Evolutionary conservation across 1,139 yeast genomes (phyloP).

Genomic region (Hyphopichia pseudoburtonii): DNA sequence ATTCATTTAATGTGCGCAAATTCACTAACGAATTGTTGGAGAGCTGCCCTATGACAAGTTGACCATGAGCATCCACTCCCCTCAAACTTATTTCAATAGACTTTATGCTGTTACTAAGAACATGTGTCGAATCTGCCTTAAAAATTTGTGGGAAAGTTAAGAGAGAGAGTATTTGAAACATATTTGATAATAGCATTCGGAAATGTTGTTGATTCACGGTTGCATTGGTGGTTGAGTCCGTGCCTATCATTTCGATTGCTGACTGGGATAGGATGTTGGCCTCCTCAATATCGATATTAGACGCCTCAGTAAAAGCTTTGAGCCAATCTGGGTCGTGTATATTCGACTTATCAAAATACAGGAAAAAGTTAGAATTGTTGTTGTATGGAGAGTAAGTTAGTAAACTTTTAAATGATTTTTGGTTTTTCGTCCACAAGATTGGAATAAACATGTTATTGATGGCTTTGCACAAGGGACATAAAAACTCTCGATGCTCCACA

Average conservation of each 20-base stretch:
- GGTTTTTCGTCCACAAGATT: constrained; percentile 49
- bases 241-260: constrained; percentile 28
- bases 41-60: constrained; percentile 54
- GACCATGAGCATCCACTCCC: constrained; percentile 44
- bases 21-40: constrained; percentile 60
- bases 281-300: constrained; percentile 25
- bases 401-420: constrained; percentile 26
- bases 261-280: constrained; percentile 25
- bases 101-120: constrained; percentile 57
- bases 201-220: constrained; percentile 26
- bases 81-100: constrained; percentile 68
- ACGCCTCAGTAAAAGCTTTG: constrained; percentile 17
- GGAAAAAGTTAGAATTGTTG: constrained; percentile 14
- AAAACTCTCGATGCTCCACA: constrained; percentile 65
- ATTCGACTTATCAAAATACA: constrained; percentile 12
- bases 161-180: constrained; percentile 36
- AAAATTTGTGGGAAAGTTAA: constrained; percentile 41
- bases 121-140: constrained; percentile 34
- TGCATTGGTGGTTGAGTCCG: constrained; percentile 9
- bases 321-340: constrained; percentile 30
- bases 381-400: constrained; percentile 12
- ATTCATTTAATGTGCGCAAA: constrained; percentile 54
- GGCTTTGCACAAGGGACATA: constrained; percentile 91
- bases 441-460: constrained; percentile 85
- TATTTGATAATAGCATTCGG: constrained; percentile 29